Evolutionary conservation across 2,329 filamentous ascomycete species (phyloP).

Genomic region (Helotiales sp.): DNA sequence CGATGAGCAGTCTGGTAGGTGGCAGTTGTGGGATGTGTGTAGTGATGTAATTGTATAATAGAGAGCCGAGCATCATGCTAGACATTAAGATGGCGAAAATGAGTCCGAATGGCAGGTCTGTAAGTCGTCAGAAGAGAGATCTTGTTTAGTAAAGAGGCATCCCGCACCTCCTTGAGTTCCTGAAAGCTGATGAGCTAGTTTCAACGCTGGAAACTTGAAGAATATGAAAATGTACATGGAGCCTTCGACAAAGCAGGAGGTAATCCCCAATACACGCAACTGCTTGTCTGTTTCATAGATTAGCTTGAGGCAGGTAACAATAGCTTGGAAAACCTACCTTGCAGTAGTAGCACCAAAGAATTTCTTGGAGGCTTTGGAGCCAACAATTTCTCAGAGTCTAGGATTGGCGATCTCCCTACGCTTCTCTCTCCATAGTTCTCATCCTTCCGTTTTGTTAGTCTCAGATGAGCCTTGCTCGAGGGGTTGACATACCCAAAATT

Average conservation of each 20-base stretch:
- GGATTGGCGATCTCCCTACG: neutral
- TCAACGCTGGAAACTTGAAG: conserved; percentile 62
- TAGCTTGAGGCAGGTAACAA: neutral
- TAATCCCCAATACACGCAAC: conserved; percentile 54
- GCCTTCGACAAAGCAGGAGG: conserved; percentile 62
- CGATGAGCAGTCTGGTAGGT: conserved; percentile 41
- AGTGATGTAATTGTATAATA: conserved; percentile 50
- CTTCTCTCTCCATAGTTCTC: conserved; percentile 53
- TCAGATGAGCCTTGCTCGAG: neutral
- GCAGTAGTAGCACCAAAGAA: neutral
- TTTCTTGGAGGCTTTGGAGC: neutral
- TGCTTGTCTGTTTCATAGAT: conserved; percentile 46
- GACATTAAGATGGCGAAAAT: conserved; percentile 64
- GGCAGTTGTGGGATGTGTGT: conserved; percentile 13
- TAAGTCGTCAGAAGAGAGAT: neutral
- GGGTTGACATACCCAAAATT: conserved; percentile 52
- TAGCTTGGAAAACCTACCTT: neutral
- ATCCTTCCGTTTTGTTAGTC: conserved; percentile 35
- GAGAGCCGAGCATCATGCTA: conserved; percentile 61
- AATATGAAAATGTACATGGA: conserved; percentile 66
- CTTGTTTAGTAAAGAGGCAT: neutral
- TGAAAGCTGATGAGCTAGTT: conserved; percentile 45
- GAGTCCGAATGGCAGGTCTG: conserved; percentile 53
- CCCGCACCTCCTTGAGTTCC: conserved; percentile 37
- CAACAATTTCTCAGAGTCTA: neutral